Evolutionary conservation across 345 rosid species (phyloP).

Genomic region (Brassica carinata): DNA sequence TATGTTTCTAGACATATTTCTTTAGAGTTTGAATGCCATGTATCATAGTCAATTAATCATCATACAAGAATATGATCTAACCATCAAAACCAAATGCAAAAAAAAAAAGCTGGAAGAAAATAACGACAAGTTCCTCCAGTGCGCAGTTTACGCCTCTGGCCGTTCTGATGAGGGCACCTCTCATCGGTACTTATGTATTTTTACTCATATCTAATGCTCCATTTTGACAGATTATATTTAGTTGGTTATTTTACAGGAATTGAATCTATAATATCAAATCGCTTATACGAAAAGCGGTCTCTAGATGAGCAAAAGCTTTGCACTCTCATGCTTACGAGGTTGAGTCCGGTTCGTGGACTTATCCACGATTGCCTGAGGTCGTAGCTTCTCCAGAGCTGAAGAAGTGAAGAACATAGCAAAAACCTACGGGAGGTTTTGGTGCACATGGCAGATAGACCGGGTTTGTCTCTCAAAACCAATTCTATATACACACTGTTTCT

Average conservation of each 20-base stretch:
- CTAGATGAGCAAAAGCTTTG: slow-evolving; percentile 79
- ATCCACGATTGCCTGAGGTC: no score
- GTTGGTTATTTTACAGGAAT: slow-evolving; percentile 47
- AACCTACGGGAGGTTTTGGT: no score
- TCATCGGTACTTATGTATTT: slow-evolving; percentile 52
- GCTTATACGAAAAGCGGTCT: slow-evolving; percentile 58
- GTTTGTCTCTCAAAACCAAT: no score
- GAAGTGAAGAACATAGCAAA: no score
- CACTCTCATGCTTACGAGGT: slow-evolving; percentile 44
- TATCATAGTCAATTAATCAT: neutral
- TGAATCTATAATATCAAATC: slow-evolving; percentile 67
- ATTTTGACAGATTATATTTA: neutral
- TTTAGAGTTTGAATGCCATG: neutral
- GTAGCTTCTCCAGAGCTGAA: no score
- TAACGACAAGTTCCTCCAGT: slow-evolving; percentile 54
- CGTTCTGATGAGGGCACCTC: slow-evolving; percentile 48
- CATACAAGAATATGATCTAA: neutral
- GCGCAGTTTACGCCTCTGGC: slow-evolving; percentile 68
- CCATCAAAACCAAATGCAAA: no score
- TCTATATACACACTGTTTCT: no score
- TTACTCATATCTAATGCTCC: neutral
- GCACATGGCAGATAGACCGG: no score
- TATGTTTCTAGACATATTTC: neutral
- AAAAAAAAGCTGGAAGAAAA: slow-evolving; percentile 42
- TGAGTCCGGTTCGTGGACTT: no score